Conservation (phyloP, 768 basidiomycete species). For the Pleurotus salmoneostramineus region DNA sequence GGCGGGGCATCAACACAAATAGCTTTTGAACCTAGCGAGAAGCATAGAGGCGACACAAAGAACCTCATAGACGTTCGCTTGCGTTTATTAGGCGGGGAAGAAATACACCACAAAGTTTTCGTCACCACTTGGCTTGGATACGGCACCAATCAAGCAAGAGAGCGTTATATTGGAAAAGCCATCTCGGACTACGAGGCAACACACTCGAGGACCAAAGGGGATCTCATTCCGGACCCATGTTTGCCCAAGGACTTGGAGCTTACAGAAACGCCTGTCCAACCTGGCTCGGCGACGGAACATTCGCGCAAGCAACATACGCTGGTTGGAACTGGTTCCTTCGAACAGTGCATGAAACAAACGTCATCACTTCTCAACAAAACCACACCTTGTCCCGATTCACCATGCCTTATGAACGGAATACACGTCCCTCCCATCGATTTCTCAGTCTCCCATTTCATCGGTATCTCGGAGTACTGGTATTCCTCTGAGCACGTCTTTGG, state of each 20-base stretch:
- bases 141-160: slow-evolving; percentile 95
- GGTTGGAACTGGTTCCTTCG: slow-evolving; percentile 87
- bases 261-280: slow-evolving; percentile 49
- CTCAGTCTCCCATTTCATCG: slow-evolving; percentile 89
- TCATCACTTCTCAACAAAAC: slow-evolving; percentile 81
- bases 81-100: slow-evolving; percentile 77
- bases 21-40: slow-evolving; percentile 85
- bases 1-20: slow-evolving; percentile 99
- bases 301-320: slow-evolving; percentile 55
- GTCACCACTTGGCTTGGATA: slow-evolving; percentile 99
- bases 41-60: slow-evolving; percentile 48
- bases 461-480: slow-evolving; percentile 99
- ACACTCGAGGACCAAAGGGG: slow-evolving; percentile 21
- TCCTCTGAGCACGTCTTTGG: slow-evolving; percentile 97
- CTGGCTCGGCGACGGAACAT: slow-evolving; percentile 34
- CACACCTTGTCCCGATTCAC: slow-evolving; percentile 75
- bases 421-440: slow-evolving; percentile 95
- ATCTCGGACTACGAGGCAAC: slow-evolving; percentile 53
- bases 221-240: slow-evolving; percentile 80
- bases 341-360: slow-evolving; percentile 70
- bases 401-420: slow-evolving; percentile 93
- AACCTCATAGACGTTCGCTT: slow-evolving; percentile 79
- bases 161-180: slow-evolving; percentile 78
- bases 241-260: slow-evolving; percentile 74
- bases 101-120: slow-evolving; percentile 89